A percentile compares a stretch with the other conserved stretches of the same genome.
These are phyloP conservation scores for Saccharomyces paradoxus DNA, from an alignment of 805 yeast species.

Conservation along the genomic window DNA sequence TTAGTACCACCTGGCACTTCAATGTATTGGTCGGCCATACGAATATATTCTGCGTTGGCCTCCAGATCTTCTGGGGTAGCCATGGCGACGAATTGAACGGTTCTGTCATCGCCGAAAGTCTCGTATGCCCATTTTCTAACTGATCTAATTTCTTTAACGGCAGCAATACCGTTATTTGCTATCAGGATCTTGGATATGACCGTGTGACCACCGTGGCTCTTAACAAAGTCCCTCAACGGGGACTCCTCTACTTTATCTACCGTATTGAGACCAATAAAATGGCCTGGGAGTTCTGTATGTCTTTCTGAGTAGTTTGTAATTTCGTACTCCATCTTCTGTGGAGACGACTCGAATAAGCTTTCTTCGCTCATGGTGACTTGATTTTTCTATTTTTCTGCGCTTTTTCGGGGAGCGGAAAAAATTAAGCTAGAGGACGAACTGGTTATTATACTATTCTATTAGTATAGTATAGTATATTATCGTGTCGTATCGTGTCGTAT, in stretches of 20 bases:
- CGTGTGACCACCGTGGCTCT: slow-evolving; percentile 85
- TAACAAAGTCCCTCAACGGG: slow-evolving; percentile 73
- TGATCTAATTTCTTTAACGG: slow-evolving; percentile 95
- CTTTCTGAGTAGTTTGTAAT: slow-evolving; percentile 27
- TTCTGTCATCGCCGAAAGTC: slow-evolving; percentile 93
- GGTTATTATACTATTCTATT: neutral
- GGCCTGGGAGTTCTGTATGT: slow-evolving; percentile 46
- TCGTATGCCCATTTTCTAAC: slow-evolving; percentile 99
- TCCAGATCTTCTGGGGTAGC: slow-evolving; percentile 98
- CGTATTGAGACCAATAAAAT: slow-evolving; percentile 78
- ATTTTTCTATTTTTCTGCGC: neutral
- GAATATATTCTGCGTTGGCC: slow-evolving; percentile 94
- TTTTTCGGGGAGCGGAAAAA: slow-evolving; percentile 4
- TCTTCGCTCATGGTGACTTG: slow-evolving; percentile 33
- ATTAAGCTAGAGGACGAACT: neutral
- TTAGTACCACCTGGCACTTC: slow-evolving; percentile 99
- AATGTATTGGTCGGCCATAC: slow-evolving; percentile 98
- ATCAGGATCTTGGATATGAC: slow-evolving; percentile 81
- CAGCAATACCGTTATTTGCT: slow-evolving; percentile 98
- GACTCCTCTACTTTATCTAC: slow-evolving; percentile 71
- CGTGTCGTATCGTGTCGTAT: neutral
- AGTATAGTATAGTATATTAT: neutral
- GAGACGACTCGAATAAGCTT: slow-evolving; percentile 32
- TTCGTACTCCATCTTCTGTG: slow-evolving; percentile 23
- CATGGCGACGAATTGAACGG: slow-evolving; percentile 93